Evolutionary conservation across 2,329 filamentous ascomycete species (phyloP), one percentile per base, ranked within the genome.

Genomic region (Claviceps sorghi): DNA sequence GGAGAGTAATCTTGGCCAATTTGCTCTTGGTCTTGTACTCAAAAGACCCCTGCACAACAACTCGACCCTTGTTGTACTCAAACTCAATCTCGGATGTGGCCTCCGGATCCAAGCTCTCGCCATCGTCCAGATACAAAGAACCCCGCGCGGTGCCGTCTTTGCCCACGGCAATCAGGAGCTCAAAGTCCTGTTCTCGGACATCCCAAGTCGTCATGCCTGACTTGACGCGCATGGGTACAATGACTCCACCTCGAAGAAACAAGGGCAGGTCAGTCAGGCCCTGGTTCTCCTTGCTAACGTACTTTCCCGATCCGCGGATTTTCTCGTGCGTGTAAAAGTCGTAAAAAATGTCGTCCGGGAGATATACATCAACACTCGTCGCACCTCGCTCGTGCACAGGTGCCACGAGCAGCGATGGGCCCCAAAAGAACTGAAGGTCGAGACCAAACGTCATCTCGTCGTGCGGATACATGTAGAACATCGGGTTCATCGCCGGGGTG

Each of bases 71-170:
- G 40, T 72, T 67, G 61, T 78, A 89, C 17, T 62, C 58, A 59
- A 88, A 86, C 15, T 70, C 63, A 47, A 55, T 55, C 1, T 43
- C 22, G 8, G 51, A 53, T 1, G 17, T 47, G 6, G 36, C 41
- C 13, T 38, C 38, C 21, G 50, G 50, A 22, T 40, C n/a, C 48
- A 88, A 60, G 29, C 75, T 80, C 55, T 80, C 78, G 10, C 86
- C 86, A 56, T 91, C 86, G 58, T 91, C 86, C 9, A 90, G 68
- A 62, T 89, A 90, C 54, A 91, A 69, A 32, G 69, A 69, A 0
- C 86, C 86, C 1, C 60, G 64, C 0, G 86, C 86, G 11, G 68
- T 78, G 5, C 83, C 84, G 53, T 85, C 72, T 1, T 64, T 60
- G 2, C 73, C 79, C 0, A 84, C 74, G 0, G 84, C 82, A 44